Conservation (phyloP, 75 land plant species). For the Sequoia sempervirens region DNA sequence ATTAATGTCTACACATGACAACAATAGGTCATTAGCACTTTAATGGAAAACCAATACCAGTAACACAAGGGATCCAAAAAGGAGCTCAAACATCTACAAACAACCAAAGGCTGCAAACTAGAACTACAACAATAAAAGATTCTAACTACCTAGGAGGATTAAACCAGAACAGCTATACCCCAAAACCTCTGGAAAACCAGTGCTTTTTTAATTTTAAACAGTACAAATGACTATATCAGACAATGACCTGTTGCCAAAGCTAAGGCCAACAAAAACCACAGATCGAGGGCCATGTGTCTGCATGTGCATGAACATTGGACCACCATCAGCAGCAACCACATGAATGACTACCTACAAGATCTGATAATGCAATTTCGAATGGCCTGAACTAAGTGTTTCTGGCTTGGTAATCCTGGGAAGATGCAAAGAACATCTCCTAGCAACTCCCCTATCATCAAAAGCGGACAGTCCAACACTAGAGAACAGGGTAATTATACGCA, state of each 20-base stretch:
- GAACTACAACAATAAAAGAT: background rate
- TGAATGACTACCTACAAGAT: background rate
- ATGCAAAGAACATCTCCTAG: too few relatives aligned
- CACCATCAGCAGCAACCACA: background rate
- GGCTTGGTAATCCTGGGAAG: background rate
- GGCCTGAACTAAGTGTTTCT: background rate
- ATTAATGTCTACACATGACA: background rate
- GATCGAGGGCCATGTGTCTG: too few relatives aligned
- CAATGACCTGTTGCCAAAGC: too few relatives aligned
- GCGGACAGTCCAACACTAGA: too few relatives aligned
- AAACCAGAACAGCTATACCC: background rate
- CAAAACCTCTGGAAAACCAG: background rate
- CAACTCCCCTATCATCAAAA: too few relatives aligned
- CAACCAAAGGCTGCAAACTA: background rate
- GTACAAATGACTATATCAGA: too few relatives aligned
- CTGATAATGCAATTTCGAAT: background rate
- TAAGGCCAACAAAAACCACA: too few relatives aligned
- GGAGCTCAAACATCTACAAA: background rate
- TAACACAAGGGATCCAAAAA: background rate
- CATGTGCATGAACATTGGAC: background rate
- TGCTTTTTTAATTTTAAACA: too few relatives aligned
- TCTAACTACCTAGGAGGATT: background rate
- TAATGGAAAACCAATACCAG: background rate
- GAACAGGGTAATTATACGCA: too few relatives aligned
- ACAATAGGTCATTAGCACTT: background rate